These are phyloP conservation scores for Ogataea thermomethanolica DNA, from an alignment of 805 yeast genomes.

Conservation along the genomic window DNA sequence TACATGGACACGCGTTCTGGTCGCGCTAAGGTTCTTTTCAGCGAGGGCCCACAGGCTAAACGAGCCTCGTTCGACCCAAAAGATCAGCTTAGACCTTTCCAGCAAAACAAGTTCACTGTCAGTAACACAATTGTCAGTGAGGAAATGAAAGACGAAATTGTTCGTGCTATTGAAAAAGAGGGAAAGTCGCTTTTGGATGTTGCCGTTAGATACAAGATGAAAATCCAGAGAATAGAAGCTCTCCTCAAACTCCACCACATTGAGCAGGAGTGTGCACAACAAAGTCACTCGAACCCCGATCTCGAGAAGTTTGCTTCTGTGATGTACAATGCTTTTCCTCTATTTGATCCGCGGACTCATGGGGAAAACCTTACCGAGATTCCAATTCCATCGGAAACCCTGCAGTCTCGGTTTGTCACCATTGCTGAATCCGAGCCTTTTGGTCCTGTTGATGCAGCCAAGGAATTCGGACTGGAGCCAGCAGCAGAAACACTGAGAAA, in stretches of 20 bases:
- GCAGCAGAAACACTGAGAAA: constrained; percentile 74
- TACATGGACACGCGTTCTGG: constrained; percentile 56
- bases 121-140: constrained; percentile 62
- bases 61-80: constrained; percentile 9
- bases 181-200: constrained; percentile 64
- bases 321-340: constrained; percentile 80
- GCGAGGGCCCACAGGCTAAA: constrained; percentile 7
- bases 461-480: constrained; percentile 78
- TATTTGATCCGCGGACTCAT: constrained; percentile 45
- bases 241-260: constrained; percentile 62
- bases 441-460: constrained; percentile 94
- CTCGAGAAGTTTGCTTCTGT: constrained; percentile 54
- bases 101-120: constrained; percentile 63
- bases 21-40: constrained; percentile 32
- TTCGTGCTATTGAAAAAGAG: constrained; percentile 45
- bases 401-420: constrained; percentile 77
- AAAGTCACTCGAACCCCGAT: constrained; percentile 54
- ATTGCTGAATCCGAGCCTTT: constrained; percentile 94
- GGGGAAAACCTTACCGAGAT: constrained; percentile 89
- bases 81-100: constrained; percentile 69
- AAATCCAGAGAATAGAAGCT: constrained; percentile 89
- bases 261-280: constrained; percentile 57
- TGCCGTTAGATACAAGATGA: constrained; percentile 74
- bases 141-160: constrained; percentile 57
- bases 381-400: constrained; percentile 82